Evolutionary conservation across 1,284 basidiomycete species (phyloP), one percentile per base, ranked within the genome.

Genomic region (Marasmius oreades): DNA sequence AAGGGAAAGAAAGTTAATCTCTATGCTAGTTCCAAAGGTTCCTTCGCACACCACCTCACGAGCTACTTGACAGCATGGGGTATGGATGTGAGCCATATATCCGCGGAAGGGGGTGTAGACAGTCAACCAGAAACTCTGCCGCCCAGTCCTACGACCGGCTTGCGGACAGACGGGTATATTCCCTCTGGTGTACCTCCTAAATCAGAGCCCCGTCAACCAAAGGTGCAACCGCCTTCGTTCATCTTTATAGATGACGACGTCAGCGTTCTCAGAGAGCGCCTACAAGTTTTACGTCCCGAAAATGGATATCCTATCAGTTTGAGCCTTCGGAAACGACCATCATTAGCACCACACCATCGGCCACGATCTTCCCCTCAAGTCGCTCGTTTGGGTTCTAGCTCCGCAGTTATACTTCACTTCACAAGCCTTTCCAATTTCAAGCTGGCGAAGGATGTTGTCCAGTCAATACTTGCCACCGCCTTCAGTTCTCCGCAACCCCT

Each of bases 11-110:
- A 84, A 63, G 92, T 89, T 0, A 84, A 82, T 0, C 73, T 98
- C 16, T 90, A 95, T 64, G 92, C 95, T 5, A 88, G 84, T 63
- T 80, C 90, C 12, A 84, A 83, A 57, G 92, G 91, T 44, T 83
- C 87, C 0, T 98, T 97, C 66, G 93, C 93, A 0, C 88, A 91
- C 51, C 92, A 95, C 69, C 76, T 98, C 24, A 93, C 93, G 34
- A 90, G 87, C 62, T 95, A 95, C 70, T 80, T 97, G 55, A 91
- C 90, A n/a, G 83, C 90, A 3, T 97, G 95, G 94, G 93, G 93
- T 16, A 81, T 97, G 81, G 92, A 96, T 64, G 88, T 97, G 45
- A 88, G 83, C 52, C 92, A 93, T 70, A 79, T 93, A 36, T 86
- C 92, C 3, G 79, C 80, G 1, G 84, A 85, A 57, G 76, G 76